Evolutionary conservation across 495 filamentous ascomycete species (phyloP), one percentile per base, ranked within the genome.

Genomic region (Podospora comata): DNA sequence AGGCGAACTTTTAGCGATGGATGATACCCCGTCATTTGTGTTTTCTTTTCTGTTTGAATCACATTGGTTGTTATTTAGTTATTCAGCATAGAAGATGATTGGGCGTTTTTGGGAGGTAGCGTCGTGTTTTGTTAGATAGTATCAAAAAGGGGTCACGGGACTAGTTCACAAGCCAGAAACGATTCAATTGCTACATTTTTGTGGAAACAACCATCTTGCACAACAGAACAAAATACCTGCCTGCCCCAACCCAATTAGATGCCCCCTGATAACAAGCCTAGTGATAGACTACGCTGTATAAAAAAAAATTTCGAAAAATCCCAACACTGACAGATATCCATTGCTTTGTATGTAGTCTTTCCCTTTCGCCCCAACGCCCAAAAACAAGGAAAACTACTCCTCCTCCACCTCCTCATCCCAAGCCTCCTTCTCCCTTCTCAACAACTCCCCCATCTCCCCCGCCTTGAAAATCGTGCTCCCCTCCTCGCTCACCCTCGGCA

Each of bases 391-490:
- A 11, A 55, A 11, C 64, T 68, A 73, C 70, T 79, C 81, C 44
- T 84, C 82, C 66, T 87, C 85, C 65, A 90, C 90, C 65, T 83
- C 84, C 69, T 88, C 91, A 65, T 92, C 92, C 88, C 90, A 92
- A 16, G 81, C 82, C 73, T 94, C 91, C 71, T 86, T 80, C 80
- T 96, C 92, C 68, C 83, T 84, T 78, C 87, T 86, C 66, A 92
- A 84, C 65, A 81, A 73, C 54, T 82, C 81, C 0, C 76, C 72
- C 84, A 86, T 86, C 63, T 79, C 76, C 11, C 73, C 79, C 4
- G 78, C 72, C 69, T 86, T 85, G 76, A 94, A 96, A 62, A 97
- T 89, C 3, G 77, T 80, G 63, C 81, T 86, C 19, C 67, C 77
- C 28, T 75, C 68, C 34, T 84, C 79, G 2, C 70, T 62, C 4